Conservation (phyloP, 2,329 filamentous ascomycete species). For the Nannizzia gypsea region DNA sequence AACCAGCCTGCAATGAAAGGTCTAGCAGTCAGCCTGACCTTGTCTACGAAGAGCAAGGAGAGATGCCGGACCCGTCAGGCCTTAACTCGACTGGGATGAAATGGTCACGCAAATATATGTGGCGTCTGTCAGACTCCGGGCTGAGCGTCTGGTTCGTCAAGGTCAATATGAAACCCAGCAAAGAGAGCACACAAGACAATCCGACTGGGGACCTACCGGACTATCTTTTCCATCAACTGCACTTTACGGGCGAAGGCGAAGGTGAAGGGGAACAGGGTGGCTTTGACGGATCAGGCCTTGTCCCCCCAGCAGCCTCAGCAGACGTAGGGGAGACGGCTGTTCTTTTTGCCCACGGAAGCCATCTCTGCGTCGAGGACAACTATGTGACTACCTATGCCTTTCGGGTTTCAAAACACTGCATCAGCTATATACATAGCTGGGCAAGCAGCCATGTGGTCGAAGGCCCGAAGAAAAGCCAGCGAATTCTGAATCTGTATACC, state of each 20-base stretch:
- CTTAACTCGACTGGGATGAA: slow-evolving; percentile 20
- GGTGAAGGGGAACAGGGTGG: not conserved
- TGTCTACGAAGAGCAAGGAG: slow-evolving; percentile 34
- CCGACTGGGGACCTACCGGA: slow-evolving; percentile 22
- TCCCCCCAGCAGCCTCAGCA: slow-evolving; percentile 2
- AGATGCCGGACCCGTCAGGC: slow-evolving; percentile 23
- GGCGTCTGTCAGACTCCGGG: slow-evolving; percentile 22
- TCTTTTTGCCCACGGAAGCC: slow-evolving; percentile 30
- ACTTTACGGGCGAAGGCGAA: slow-evolving; percentile 18
- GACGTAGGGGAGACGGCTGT: slow-evolving; percentile 18
- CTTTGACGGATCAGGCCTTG: not conserved
- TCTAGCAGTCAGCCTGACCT: slow-evolving; percentile 15
- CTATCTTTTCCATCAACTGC: slow-evolving; percentile 36
- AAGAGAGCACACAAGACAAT: not conserved
- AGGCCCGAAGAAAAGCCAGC: slow-evolving; percentile 36
- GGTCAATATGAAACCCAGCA: slow-evolving; percentile 12
- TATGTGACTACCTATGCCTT: slow-evolving; percentile 37
- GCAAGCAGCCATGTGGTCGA: slow-evolving; percentile 35
- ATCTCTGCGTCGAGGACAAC: slow-evolving; percentile 38
- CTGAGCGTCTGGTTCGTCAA: slow-evolving; percentile 39
- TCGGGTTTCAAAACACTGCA: slow-evolving; percentile 21
- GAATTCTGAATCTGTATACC: slow-evolving; percentile 32
- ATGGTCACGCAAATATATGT: slow-evolving; percentile 36
- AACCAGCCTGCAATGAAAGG: slow-evolving; percentile 13
- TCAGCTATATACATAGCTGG: slow-evolving; percentile 29